Conservation (phyloP, 106 monocot genomes). For the Apostasia shenzhenica region DNA sequence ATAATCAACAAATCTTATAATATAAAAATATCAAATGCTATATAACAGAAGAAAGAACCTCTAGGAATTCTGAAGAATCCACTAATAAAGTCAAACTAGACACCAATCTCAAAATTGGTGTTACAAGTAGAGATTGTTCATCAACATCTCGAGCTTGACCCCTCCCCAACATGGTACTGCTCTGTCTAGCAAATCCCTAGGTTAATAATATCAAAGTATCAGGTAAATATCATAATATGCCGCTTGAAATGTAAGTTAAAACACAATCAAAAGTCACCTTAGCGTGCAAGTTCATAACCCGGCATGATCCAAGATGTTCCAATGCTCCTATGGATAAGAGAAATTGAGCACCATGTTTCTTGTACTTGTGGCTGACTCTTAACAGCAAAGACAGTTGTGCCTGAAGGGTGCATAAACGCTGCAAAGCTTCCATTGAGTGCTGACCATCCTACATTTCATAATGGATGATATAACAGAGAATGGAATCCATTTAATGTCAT, state of each 20-base stretch:
- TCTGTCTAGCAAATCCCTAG: constrained; percentile 29
- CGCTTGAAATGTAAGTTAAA: not conserved
- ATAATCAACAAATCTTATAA: too few species aligned
- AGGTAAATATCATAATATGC: constrained; percentile 4
- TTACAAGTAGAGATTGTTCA: constrained; percentile 39
- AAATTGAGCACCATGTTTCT: constrained; percentile 77
- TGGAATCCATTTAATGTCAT: too few species aligned
- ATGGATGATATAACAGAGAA: not conserved
- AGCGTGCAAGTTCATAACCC: constrained; percentile 24
- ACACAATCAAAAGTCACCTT: constrained; percentile 36
- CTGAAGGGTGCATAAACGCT: constrained; percentile 63
- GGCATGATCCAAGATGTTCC: constrained; percentile 72
- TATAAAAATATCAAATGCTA: too few species aligned
- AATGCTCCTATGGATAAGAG: constrained; percentile 76
- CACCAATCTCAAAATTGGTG: constrained; percentile 81
- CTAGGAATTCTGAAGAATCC: constrained; percentile 67
- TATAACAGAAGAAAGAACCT: constrained; percentile 28
- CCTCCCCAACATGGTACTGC: constrained; percentile 12
- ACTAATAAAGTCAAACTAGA: constrained; percentile 68
- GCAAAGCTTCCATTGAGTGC: constrained; percentile 56
- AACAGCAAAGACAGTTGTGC: constrained; percentile 69
- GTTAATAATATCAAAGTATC: not conserved
- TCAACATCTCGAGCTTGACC: constrained; percentile 32
- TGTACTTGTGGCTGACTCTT: constrained; percentile 69
- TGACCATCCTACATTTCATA: constrained; percentile 37